These are phyloP conservation scores for Brassica cretica DNA, from an alignment of 345 rosid genomes.

Conservation along the genomic window DNA sequence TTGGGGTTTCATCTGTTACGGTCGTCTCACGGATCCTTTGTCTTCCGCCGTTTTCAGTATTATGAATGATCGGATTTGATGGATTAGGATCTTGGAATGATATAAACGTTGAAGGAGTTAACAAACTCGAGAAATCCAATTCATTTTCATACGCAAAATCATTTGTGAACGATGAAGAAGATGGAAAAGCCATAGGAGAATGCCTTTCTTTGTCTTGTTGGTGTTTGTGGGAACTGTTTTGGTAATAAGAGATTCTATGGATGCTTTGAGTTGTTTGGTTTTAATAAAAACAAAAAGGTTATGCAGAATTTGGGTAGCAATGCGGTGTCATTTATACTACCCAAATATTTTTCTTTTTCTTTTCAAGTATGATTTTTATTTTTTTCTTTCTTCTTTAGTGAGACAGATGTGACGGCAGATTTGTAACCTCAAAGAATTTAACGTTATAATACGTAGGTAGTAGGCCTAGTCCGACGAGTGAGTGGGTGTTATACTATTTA, in stretches of 20 bases:
- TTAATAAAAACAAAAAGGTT: not conserved
- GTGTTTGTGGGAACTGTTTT: not conserved
- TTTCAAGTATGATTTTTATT: not conserved
- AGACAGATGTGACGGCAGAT: conserved; percentile 11
- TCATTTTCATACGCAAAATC: conserved; percentile 16
- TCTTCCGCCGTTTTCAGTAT: not conserved
- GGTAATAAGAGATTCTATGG: not conserved
- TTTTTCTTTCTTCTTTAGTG: not conserved
- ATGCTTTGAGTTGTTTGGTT: not conserved
- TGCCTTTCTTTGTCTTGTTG: not conserved
- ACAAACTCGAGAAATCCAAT: conserved; percentile 20
- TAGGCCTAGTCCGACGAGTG: not conserved
- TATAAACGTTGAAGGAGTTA: conserved; percentile 22
- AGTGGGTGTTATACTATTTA: not conserved
- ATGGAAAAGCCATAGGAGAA: conserved; percentile 20
- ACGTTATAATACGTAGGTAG: conserved; percentile 1
- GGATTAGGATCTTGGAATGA: conserved; percentile 25
- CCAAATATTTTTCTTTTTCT: not conserved
- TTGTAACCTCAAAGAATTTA: conserved; percentile 15
- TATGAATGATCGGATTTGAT: not conserved
- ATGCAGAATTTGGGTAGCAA: not conserved
- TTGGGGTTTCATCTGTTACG: not conserved
- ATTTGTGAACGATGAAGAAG: conserved; percentile 10
- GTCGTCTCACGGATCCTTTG: not conserved
- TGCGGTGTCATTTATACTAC: conserved; percentile 17